Percentiles rank a stretch among this genome's conserved stretches.
These are phyloP conservation scores for Penicilliopsis zonata DNA, from an alignment of 495 filamentous ascomycete genomes.

Conservation along the genomic window DNA sequence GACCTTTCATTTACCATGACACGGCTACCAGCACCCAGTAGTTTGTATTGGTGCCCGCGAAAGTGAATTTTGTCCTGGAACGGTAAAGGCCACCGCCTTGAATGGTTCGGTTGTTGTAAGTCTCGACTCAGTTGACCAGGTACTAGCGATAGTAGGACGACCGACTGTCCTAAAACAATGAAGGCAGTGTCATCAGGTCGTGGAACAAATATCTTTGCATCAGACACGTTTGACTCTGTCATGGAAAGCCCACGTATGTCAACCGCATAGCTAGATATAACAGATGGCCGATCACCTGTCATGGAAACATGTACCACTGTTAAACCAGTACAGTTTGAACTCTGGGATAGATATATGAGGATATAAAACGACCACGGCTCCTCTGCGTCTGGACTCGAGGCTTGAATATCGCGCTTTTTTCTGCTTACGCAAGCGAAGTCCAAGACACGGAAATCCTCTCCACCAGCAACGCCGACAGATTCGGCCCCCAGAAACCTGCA, in stretches of 20 bases:
- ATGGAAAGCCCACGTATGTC: constrained; percentile 19
- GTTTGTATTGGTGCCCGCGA: constrained; percentile 38
- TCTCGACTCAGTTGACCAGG: constrained; percentile 49
- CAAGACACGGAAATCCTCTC: constrained; percentile 20
- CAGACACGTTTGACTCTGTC: no score
- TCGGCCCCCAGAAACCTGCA: constrained; percentile 9
- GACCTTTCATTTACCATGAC: constrained; percentile 19
- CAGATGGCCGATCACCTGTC: constrained; percentile 11
- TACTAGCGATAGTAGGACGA: constrained; percentile 62
- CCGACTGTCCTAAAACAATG: constrained; percentile 60
- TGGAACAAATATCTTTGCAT: constrained; percentile 66
- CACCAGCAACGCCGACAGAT: constrained; percentile 14
- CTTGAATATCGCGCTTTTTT: constrained; percentile 8
- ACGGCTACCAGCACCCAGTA: constrained; percentile 35
- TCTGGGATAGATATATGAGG: constrained; percentile 14
- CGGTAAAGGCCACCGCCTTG: constrained; percentile 36
- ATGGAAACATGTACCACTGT: constrained; percentile 19
- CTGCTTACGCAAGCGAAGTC: constrained; percentile 21
- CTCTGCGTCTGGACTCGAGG: constrained; percentile 6
- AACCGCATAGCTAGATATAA: constrained; percentile 19
- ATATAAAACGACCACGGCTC: constrained; percentile 22
- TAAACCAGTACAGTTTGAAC: constrained; percentile 10
- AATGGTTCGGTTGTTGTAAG: constrained; percentile 56
- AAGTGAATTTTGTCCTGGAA: constrained; percentile 84
- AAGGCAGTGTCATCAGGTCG: constrained; percentile 69